Evolutionary conservation across 2,329 filamentous ascomycete species (phyloP).

Genomic region (Orbilia blumenaviensis): DNA sequence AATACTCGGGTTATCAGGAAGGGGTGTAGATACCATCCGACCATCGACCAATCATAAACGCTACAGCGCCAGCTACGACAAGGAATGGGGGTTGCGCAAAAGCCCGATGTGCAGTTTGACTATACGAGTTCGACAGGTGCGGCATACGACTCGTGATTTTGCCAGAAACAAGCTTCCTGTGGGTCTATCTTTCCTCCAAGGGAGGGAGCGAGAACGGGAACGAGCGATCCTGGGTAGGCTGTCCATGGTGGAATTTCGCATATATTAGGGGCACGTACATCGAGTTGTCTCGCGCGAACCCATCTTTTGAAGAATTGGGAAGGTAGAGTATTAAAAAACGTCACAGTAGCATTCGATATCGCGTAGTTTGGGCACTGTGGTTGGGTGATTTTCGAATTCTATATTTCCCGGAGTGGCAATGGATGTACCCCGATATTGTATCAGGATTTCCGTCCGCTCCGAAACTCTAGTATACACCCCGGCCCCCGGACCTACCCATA

Average conservation of each 20-base stretch:
- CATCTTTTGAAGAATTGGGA: constrained; percentile 46
- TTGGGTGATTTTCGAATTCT: constrained; percentile 12
- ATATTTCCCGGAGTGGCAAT: constrained; percentile 49
- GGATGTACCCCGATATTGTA: constrained; percentile 7
- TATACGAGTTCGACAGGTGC: constrained; percentile 53
- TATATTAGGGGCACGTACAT: too few species aligned
- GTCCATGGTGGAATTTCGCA: constrained; percentile 26
- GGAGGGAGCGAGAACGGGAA: background rate
- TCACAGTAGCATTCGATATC: constrained; percentile 4
- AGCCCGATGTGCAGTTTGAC: constrained; percentile 38
- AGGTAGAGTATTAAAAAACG: constrained; percentile 36
- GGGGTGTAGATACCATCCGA: constrained; percentile 30
- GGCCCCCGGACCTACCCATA: constrained; percentile 14
- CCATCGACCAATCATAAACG: constrained; percentile 30
- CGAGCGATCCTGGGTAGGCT: constrained; percentile 17
- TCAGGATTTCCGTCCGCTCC: constrained; percentile 25
- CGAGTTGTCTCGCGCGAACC: constrained; percentile 40
- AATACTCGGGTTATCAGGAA: constrained; percentile 42
- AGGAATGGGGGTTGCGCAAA: constrained; percentile 32
- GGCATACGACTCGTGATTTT: constrained; percentile 35
- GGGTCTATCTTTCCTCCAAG: constrained; percentile 18
- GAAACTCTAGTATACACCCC: constrained; percentile 13
- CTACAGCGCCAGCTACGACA: background rate
- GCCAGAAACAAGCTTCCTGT: constrained; percentile 18
- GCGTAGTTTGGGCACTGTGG: background rate